Conservation (phyloP, 176 grass and related monocot genomes). For the Microstegium vimineum region DNA sequence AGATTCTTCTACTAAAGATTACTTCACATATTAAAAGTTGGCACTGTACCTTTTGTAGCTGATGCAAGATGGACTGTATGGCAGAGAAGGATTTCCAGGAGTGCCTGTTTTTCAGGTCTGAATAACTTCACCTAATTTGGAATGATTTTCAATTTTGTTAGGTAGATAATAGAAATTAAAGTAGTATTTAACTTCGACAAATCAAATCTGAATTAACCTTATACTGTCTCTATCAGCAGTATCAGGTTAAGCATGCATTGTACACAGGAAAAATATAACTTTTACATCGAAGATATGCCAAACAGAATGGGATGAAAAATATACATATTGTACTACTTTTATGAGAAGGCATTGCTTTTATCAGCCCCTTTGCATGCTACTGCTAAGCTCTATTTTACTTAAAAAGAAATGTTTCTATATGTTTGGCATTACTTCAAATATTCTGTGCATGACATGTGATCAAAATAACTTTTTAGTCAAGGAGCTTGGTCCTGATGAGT, state of each 20-base stretch:
- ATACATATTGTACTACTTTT: not conserved
- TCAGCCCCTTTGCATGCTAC: not conserved
- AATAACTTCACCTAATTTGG: constrained; percentile 1
- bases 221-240: not conserved
- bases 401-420: not conserved
- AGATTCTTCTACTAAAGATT: not conserved
- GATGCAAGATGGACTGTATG: constrained; percentile 46
- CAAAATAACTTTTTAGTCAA: constrained; percentile 55
- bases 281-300: not conserved
- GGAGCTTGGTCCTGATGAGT: constrained; percentile 76
- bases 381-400: not conserved
- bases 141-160: not conserved
- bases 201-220: not conserved
- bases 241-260: not conserved
- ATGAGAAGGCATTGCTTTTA: not conserved
- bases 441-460: not conserved
- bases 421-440: not conserved
- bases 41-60: constrained; percentile 39
- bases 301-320: not conserved
- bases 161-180: not conserved
- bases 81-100: constrained; percentile 57
- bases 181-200: not conserved
- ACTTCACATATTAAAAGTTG: not conserved
- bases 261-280: not conserved
- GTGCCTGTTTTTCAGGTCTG: constrained; percentile 92